Base-by-base conservation (phyloP, 805 yeast species). In the Candida argentea region DNA sequence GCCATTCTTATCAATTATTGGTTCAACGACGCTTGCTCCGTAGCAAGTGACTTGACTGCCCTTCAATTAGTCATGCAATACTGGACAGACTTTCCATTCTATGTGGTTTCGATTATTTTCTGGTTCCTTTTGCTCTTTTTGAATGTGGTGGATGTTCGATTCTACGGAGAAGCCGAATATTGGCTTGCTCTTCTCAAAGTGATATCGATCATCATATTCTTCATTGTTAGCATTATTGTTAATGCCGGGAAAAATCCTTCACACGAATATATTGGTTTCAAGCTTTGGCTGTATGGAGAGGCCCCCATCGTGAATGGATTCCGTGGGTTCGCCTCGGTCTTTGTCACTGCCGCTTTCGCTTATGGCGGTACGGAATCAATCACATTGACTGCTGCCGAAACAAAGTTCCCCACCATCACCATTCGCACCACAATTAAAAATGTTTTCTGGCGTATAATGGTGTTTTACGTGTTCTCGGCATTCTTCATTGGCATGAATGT, bases 181-280 rank as follows among this genome's bases (percentile, higher is more conserved):
- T 48, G 50, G 41, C 44, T 60, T 25, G 59, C 65, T 16, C 22
- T 55, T 12, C 44, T 60, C 28, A 61, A 60, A 37, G 63, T 72
- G 5, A 44, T 74, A 2, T 70, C 83, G 11, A 65, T 75, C 22
- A 35, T 69, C 7, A 73, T 73, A 5, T 73, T 70, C 43, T 72
- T 73, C 50, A 67, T 69, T 16, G 46, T 73, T 28, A 65, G 76
- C 31, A 52, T 75, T 32, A 62, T 72, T 6, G 74, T 67, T 27
- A 71, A 70, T 40, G 71, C 65, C 14, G 81, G 81, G 24, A 75
- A 74, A 27, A 73, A 73, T 37, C 56, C 59, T 7, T 20, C 31
- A n/a, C 50, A 57, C 28, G 55, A 52, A 24, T 61, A 59, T 37
- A 52, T 58, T 22, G 67, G 67, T 4, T 56, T 60, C 39, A 66